These are phyloP conservation scores for Notholithocarpus densiflorus DNA, from an alignment of 306 rosid species.

Conservation along the genomic window DNA sequence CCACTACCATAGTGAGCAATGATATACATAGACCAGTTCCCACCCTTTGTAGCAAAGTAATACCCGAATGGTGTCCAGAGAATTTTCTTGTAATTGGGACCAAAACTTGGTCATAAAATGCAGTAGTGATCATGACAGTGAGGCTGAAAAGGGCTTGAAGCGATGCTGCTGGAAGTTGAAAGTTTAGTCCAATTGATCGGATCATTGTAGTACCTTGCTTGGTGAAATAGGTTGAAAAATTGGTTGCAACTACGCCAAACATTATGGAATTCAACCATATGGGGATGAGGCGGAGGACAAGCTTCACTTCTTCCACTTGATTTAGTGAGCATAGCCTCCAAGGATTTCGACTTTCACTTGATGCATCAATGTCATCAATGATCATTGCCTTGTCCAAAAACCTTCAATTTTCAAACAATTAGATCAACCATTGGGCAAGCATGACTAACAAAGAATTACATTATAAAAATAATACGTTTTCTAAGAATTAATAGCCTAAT, in stretches of 20 bases:
- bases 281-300: slow-evolving; percentile 28
- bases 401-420: slow-evolving; percentile 3
- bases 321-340: slow-evolving; percentile 39
- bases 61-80: slow-evolving; percentile 27
- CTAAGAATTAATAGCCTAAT: too few species aligned
- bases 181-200: slow-evolving; percentile 31
- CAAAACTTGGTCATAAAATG: slow-evolving; percentile 31
- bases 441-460: too few species aligned
- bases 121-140: slow-evolving; percentile 19
- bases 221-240: slow-evolving; percentile 33
- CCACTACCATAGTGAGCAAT: slow-evolving; percentile 24
- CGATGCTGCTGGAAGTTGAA: slow-evolving; percentile 34
- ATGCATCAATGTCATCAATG: slow-evolving; percentile 27
- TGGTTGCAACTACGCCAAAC: slow-evolving; percentile 27
- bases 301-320: slow-evolving; percentile 48
- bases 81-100: slow-evolving; percentile 21
- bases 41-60: slow-evolving; percentile 38
- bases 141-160: slow-evolving; percentile 32
- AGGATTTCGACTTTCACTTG: slow-evolving; percentile 18
- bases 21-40: slow-evolving; percentile 37
- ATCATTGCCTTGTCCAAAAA: slow-evolving; percentile 42
- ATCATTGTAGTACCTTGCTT: slow-evolving; percentile 41
- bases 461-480: too few species aligned
- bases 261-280: slow-evolving; percentile 37
- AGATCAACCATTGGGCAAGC: neutral